Evolutionary conservation across 1,139 yeast genomes (phyloP), one percentile per base, ranked within the genome.

Genomic region (Debaryomyces fabryi): DNA sequence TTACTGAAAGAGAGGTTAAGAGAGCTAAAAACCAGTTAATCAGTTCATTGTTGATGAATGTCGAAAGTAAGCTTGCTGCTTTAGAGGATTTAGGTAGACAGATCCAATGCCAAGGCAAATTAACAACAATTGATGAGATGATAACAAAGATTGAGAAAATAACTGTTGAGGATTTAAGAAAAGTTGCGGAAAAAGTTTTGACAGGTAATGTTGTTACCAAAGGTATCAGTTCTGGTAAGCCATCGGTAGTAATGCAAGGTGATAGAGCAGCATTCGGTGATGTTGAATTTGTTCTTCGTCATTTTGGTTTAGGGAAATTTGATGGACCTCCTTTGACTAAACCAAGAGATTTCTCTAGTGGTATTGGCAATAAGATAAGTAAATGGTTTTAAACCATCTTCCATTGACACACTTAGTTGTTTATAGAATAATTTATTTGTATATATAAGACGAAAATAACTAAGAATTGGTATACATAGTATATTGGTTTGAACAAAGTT

Each of bases 21-120:
- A 79, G 99, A 55, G 97, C 98, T 25, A 93, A 93, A 68, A 92
- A 90, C 66, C 99, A 93, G 71, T 78, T 93, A 49, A 84, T 88
- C 44, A 85, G 95, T n/a, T 86, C 96, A 4, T 74, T 93, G 51
- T 77, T 93, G 63, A 93, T 93, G 97, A 93, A 92, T 62, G 79
- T 92, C 42, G 99, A 93, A 67, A 85, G 95, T 56, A 90, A 88
- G 64, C 79, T 93, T 75, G 96, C 96, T 15, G 92, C 88, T 59
- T 74, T 93, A 47, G 99, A 93, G 67, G 99, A 93, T 62, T 77
- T 92, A 68, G 99, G 99, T 10, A 83, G 99, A 66, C 99, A 93
- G 68, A 83, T 93, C 27, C 96, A 89, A 68, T 83, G 90, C 48
- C 91, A 88, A 62, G 91, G 90, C 39, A 79, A 79, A 57, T 79